These are phyloP conservation scores for Bryoerythrophyllum caledonicum DNA, from an alignment of 225 moss, liverwort and hornwort species.

Conservation along the genomic window DNA sequence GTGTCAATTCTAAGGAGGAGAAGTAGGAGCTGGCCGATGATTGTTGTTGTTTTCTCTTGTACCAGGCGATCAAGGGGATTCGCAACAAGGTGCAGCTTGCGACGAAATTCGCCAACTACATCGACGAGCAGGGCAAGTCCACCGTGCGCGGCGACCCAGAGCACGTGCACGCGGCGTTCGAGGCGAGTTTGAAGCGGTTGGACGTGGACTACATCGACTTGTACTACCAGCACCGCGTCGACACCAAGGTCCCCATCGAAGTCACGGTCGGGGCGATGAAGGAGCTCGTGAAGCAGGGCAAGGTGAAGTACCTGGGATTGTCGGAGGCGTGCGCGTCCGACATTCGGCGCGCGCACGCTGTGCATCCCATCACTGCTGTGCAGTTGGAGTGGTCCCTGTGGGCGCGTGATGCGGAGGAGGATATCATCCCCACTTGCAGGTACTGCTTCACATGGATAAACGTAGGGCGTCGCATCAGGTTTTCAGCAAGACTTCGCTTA, in stretches of 20 bases:
- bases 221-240: constrained; percentile 20
- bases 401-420: constrained; percentile 28
- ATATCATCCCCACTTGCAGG: constrained; percentile 36
- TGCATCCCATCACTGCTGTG: constrained; percentile 33
- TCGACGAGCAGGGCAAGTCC: no score
- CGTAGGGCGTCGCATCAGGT: neutral
- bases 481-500: no score
- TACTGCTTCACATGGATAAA: neutral
- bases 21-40: no score
- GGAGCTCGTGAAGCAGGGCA: constrained; percentile 33
- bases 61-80: no score
- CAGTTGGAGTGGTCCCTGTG: constrained; percentile 34
- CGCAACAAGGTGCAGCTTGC: no score
- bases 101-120: no score
- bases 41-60: no score
- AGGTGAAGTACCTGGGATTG: constrained; percentile 30
- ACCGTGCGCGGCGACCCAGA: constrained; percentile 6
- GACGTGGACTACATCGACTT: constrained; percentile 17
- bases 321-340: constrained; percentile 22
- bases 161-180: constrained; percentile 15
- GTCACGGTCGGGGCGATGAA: constrained; percentile 27
- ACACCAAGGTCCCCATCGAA: constrained; percentile 9
- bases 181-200: constrained; percentile 19
- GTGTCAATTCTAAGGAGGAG: no score
- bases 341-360: constrained; percentile 34